Conservation (phyloP, 345 rosid species). For the Erysimum cheiranthoides region DNA sequence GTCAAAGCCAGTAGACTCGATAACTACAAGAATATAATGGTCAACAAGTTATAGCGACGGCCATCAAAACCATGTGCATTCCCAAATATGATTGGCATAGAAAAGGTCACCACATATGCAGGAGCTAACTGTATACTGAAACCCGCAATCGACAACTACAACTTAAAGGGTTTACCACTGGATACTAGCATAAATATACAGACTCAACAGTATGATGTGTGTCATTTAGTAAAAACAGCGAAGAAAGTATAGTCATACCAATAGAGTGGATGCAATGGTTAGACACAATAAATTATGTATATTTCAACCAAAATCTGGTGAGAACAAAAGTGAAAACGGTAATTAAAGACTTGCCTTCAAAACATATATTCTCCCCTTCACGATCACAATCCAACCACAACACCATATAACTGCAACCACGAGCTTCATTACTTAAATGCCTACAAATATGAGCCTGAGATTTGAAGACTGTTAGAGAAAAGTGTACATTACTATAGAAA, state of each 20-base stretch:
- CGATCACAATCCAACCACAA: slow-evolving; percentile 98
- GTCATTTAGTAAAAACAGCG: slow-evolving; percentile 6
- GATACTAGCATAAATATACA: neutral
- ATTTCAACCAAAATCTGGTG: slow-evolving; percentile 13
- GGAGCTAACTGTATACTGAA: slow-evolving; percentile 10
- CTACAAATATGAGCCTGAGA: slow-evolving; percentile 76
- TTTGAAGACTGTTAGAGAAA: slow-evolving; percentile 37
- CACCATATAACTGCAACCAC: slow-evolving; percentile 80
- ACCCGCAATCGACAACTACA: slow-evolving; percentile 16
- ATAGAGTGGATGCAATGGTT: slow-evolving; percentile 12
- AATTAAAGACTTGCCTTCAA: slow-evolving; percentile 68
- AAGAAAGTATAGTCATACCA: neutral
- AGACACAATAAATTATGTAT: neutral
- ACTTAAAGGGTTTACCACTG: slow-evolving; percentile 1
- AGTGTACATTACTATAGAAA: slow-evolving; percentile 2
- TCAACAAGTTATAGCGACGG: slow-evolving; percentile 25
- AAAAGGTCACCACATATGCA: slow-evolving; percentile 15
- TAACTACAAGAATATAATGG: slow-evolving; percentile 57
- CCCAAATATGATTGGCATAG: slow-evolving; percentile 17
- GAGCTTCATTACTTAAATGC: slow-evolving; percentile 93
- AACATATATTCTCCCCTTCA: slow-evolving; percentile 98
- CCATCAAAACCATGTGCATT: slow-evolving; percentile 27
- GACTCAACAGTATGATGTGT: neutral
- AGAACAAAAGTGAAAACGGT: neutral
- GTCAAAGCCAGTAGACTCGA: slow-evolving; percentile 77